Conservation (phyloP, 2,329 filamentous ascomycete species). For the Macrophomina phaseolina region DNA sequence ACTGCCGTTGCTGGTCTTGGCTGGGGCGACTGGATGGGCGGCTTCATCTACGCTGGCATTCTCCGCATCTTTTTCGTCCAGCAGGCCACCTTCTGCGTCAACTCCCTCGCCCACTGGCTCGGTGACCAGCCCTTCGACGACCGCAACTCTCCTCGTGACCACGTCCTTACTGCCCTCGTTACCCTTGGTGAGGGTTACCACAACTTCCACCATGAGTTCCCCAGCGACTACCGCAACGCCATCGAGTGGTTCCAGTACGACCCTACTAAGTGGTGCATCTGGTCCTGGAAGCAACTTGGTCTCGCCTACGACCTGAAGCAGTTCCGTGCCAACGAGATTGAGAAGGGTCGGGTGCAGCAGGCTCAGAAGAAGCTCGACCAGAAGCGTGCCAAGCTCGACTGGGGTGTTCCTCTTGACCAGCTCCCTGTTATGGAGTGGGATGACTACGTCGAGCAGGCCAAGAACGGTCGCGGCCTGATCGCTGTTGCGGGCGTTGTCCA, state of each 20-base stretch:
- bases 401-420: conserved; percentile 51
- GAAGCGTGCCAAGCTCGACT: conserved; percentile 50
- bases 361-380: conserved; percentile 54
- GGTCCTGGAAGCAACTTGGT: conserved; percentile 50
- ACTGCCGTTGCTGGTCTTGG: conserved; percentile 55
- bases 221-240: conserved; percentile 52
- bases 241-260: conserved; percentile 47
- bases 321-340: conserved; percentile 52
- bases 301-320: conserved; percentile 52
- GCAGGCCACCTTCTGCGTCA: conserved; percentile 61
- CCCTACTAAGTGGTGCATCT: conserved; percentile 53
- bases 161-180: conserved; percentile 50
- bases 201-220: conserved; percentile 55
- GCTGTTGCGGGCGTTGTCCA: conserved; percentile 51
- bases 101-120: conserved; percentile 60
- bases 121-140: conserved; percentile 54
- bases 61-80: conserved; percentile 60
- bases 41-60: conserved; percentile 59
- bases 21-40: conserved; percentile 58
- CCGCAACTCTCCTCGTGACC: conserved; percentile 51
- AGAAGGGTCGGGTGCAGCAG: conserved; percentile 52
- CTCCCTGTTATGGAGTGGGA: conserved; percentile 53
- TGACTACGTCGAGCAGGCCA: conserved; percentile 50
- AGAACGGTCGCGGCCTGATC: conserved; percentile 50
- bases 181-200: conserved; percentile 53